Conservation (phyloP, 352 stramenopile species). For the Hyaloperonospora arabidopsidis region DNA sequence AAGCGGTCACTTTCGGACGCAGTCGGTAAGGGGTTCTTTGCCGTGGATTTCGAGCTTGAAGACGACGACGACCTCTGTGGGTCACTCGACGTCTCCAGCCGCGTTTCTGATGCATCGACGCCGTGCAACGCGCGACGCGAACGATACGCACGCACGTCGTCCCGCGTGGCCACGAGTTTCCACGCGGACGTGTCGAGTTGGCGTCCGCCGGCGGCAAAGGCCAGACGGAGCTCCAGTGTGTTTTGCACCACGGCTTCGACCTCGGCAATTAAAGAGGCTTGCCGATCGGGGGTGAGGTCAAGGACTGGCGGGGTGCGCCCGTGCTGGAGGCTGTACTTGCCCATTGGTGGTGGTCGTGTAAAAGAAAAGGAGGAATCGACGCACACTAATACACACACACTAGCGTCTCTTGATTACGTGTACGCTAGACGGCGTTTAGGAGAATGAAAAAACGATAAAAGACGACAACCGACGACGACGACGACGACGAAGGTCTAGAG, state of each 20-base stretch:
- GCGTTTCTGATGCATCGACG: slow-evolving; percentile 16
- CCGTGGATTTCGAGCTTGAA: slow-evolving; percentile 21
- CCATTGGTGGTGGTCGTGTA: too few species aligned
- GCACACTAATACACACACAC: too few species aligned
- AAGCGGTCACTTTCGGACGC: slow-evolving; percentile 17
- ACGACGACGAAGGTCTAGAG: too few species aligned
- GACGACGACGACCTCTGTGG: slow-evolving; percentile 16
- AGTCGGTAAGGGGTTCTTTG: slow-evolving; percentile 11
- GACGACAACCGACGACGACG: too few species aligned
- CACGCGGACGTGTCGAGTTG: slow-evolving; percentile 32
- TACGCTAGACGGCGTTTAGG: too few species aligned
- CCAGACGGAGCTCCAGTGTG: slow-evolving; percentile 31
- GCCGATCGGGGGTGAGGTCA: slow-evolving; percentile 19
- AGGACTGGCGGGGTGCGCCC: slow-evolving; percentile 16
- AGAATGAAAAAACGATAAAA: too few species aligned
- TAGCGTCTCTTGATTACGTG: too few species aligned
- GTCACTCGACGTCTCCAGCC: slow-evolving; percentile 7
- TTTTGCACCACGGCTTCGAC: slow-evolving; percentile 29
- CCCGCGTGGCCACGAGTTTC: slow-evolving; percentile 36
- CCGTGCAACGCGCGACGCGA: slow-evolving; percentile 30
- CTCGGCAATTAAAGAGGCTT: slow-evolving; percentile 22
- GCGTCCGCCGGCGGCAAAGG: slow-evolving; percentile 23
- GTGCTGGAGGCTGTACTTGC: too few species aligned
- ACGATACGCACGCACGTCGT: slow-evolving; percentile 32
- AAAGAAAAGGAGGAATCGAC: too few species aligned